A percentile compares a stretch with the other conserved stretches of the same genome.
phyloP scores from a whole-genome alignment of 208 protist genomes.

The Blastocrithidia nonstop region DNA sequence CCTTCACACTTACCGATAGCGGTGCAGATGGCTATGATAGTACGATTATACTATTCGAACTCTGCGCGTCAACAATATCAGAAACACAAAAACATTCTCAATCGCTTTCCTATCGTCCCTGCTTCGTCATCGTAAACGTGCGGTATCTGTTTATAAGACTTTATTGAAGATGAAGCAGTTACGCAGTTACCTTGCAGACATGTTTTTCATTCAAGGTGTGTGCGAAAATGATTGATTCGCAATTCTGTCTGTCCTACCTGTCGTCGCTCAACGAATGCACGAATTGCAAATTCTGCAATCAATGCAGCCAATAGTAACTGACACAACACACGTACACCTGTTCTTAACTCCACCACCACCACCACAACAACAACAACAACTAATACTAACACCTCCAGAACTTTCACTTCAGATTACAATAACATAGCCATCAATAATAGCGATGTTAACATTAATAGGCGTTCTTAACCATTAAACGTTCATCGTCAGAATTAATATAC shows the following conservation, averaged over 20 bases:
- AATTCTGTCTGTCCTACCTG: constrained; percentile 47
- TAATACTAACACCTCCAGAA: not conserved
- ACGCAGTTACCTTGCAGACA: constrained; percentile 68
- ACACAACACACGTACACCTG: not conserved
- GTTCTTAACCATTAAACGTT: no score
- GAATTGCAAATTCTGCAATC: not conserved
- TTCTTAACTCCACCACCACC: not conserved
- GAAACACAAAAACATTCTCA: constrained; percentile 26
- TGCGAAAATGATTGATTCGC: constrained; percentile 59
- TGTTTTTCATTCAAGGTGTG: constrained; percentile 58
- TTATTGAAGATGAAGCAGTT: constrained; percentile 15
- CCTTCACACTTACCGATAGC: constrained; percentile 14
- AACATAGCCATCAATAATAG: no score
- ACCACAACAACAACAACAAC: not conserved
- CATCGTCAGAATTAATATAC: no score
- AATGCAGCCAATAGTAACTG: not conserved
- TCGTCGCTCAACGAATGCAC: no score
- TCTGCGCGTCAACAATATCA: constrained; percentile 9
- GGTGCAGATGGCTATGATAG: constrained; percentile 35
- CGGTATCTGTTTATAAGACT: constrained; percentile 59
- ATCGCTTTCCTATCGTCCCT: constrained; percentile 22
- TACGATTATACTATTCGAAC: constrained; percentile 14
- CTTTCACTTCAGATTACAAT: no score
- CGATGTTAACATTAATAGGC: no score
- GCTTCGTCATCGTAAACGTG: constrained; percentile 20